These are phyloP conservation scores for Cladosporium sp. DNA, from an alignment of 2,329 filamentous ascomycete species.

Conservation along the genomic window DNA sequence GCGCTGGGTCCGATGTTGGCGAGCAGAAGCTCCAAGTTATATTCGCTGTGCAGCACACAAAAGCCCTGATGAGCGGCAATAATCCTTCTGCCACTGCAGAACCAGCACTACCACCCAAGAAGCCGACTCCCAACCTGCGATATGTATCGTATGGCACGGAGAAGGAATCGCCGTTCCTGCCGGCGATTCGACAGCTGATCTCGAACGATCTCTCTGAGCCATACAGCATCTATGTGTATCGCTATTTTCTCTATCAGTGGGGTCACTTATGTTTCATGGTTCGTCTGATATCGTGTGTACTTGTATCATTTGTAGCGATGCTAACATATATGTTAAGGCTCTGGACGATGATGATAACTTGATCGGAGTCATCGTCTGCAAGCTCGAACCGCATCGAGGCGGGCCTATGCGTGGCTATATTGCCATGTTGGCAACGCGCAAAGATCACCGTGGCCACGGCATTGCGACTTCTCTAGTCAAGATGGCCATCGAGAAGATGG, in stretches of 20 bases:
- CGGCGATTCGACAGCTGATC: slow-evolving; percentile 87
- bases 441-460: slow-evolving; percentile 76
- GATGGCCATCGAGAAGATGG: slow-evolving; percentile 90
- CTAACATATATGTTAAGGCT: slow-evolving; percentile 44
- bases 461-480: slow-evolving; percentile 86
- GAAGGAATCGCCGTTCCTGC: slow-evolving; percentile 69
- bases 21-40: background rate
- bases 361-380: slow-evolving; percentile 90
- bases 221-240: slow-evolving; percentile 98
- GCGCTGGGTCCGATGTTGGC: slow-evolving; percentile 4
- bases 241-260: slow-evolving; percentile 98
- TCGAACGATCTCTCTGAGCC: slow-evolving; percentile 96
- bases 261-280: slow-evolving; percentile 96
- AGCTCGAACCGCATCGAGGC: slow-evolving; percentile 85
- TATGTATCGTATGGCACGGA: slow-evolving; percentile 63
- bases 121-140: slow-evolving; percentile 40
- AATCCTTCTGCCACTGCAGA: slow-evolving; percentile 13
- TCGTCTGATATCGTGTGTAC: slow-evolving; percentile 26
- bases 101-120: background rate
- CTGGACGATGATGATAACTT: slow-evolving; percentile 63
- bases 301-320: background rate
- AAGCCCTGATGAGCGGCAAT: slow-evolving; percentile 18
- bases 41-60: slow-evolving; percentile 3
- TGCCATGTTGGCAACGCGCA: slow-evolving; percentile 93
- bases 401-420: slow-evolving; percentile 93